These are phyloP conservation scores for Ceratocystis destructans DNA, from an alignment of 2,329 filamentous ascomycete species.

Conservation along the genomic window DNA sequence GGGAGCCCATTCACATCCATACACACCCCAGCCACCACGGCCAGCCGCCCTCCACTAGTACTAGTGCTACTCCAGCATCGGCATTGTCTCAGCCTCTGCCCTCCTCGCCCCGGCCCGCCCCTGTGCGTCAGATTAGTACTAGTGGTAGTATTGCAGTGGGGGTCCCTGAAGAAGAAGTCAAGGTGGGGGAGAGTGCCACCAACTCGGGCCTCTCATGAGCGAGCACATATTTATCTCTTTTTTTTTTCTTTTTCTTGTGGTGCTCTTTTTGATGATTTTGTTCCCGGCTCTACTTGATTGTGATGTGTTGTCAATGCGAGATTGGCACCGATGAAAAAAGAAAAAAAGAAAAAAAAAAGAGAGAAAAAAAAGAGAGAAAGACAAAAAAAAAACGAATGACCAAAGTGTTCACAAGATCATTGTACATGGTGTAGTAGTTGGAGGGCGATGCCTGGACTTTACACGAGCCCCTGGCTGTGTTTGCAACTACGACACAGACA, in stretches of 20 bases:
- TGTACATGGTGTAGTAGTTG: too few species aligned
- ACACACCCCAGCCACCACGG: slow-evolving; percentile 25
- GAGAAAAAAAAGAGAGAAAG: neutral
- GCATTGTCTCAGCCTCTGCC: slow-evolving; percentile 19
- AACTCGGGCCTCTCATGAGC: slow-evolving; percentile 29
- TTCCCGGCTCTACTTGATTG: neutral
- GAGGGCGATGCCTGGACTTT: neutral
- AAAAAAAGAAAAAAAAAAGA: neutral
- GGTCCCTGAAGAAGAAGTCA: slow-evolving; percentile 45
- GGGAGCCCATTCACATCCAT: slow-evolving; percentile 14
- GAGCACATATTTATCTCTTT: neutral
- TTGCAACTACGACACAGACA: neutral
- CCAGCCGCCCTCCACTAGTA: slow-evolving; percentile 24
- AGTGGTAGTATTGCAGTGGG: slow-evolving; percentile 36
- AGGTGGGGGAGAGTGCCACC: slow-evolving; percentile 48
- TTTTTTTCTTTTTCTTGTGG: neutral
- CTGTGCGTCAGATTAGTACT: slow-evolving; percentile 33
- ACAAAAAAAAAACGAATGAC: neutral
- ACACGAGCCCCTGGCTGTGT: neutral
- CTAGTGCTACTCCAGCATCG: neutral
- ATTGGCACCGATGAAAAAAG: neutral
- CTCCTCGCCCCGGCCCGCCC: slow-evolving; percentile 29
- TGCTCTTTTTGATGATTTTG: neutral
- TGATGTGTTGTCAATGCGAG: neutral
- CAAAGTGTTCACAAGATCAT: too few species aligned